Base-by-base conservation (phyloP, 2,329 filamentous ascomycete species). In the Colletotrichum abscissum region DNA sequence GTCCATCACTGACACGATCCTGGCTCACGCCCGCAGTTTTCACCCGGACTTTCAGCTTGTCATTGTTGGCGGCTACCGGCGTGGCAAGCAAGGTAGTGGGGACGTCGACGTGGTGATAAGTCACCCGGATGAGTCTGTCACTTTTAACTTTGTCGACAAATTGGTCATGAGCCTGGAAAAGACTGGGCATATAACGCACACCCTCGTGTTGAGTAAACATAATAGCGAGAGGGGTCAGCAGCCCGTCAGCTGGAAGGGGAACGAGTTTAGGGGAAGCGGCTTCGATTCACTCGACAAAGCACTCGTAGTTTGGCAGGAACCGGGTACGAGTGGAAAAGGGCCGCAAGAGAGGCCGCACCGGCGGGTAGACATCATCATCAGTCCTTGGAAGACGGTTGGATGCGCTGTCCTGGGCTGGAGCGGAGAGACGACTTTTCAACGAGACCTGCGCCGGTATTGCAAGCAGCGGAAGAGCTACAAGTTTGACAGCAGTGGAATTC, bases 251-350 rank as follows among this genome's bases (percentile, higher is more conserved):
- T 91, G 88, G 88, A 88, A 87, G 74, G 88, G 87, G 0, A 79
- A 82, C 59, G 79, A 79, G 38, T 78, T 75, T 26, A 73, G 66
- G 14, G 88, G 88, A 0, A 84, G 87, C 26, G 94, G 94, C 0
- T 98, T 98, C 76, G 95, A 98, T 79, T 94, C 92, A 0, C 87
- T 98, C 1, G 95, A 98, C 81, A 98, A 98, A 81, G 95, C 95
- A 0, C 85, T 98, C 65, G 93, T 98, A 1, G 95, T 98, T 0
- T 98, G 96, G 96, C 94, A 97, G 79, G 87, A 95, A 78, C 92
- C 92, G 0, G 63, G 81, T 5, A 73, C 77, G 1, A 62, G 60
- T 16, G 42, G 73, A 2, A n/a, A 42, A 5, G 52, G 58, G n/a
- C n/a, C 19, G 3, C 16, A 63, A 66, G 72, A 65, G 33, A 63